Evolutionary conservation across 2,329 filamentous ascomycete genomes (phyloP).

Genomic region (Talaromyces pinophilus): DNA sequence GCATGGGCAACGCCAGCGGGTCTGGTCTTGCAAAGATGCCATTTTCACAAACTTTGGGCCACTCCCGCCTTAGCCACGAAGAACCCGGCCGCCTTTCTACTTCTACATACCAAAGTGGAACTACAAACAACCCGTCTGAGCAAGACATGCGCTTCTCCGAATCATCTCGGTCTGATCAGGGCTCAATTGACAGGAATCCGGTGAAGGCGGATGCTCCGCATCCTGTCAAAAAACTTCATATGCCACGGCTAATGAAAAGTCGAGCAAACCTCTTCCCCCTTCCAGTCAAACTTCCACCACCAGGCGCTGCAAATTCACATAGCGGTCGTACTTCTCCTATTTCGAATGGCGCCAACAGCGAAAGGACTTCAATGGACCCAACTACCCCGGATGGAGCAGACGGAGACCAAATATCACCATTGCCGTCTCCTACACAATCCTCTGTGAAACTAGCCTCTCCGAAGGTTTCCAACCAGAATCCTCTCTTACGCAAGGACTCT

Average conservation of each 20-base stretch:
- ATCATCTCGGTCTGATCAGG: conserved; percentile 86
- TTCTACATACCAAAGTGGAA: conserved; percentile 48
- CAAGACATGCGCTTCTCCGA: conserved; percentile 72
- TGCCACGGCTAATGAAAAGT: conserved; percentile 75
- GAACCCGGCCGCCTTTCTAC: conserved; percentile 57
- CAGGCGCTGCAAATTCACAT: conserved; percentile 42
- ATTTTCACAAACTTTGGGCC: conserved; percentile 20
- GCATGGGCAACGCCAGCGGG: conserved; percentile 25
- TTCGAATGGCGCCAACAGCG: conserved; percentile 15
- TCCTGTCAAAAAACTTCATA: conserved; percentile 70
- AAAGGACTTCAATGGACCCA: conserved; percentile 29
- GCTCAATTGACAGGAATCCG: conserved; percentile 63
- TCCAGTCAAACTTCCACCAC: conserved; percentile 67
- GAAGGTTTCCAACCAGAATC: conserved; percentile 42
- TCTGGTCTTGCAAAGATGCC: conserved; percentile 6
- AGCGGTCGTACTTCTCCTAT: conserved; percentile 19
- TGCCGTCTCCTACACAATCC: conserved; percentile 55
- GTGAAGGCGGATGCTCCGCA: conserved; percentile 63
- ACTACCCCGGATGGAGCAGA: conserved; percentile 34
- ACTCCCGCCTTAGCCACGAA: conserved; percentile 60
- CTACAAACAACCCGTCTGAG: conserved; percentile 61
- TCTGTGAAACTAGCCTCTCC: conserved; percentile 53
- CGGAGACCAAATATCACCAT: conserved; percentile 41
- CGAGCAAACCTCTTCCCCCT: conserved; percentile 81
- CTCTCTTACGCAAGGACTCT: conserved; percentile 61